Evolutionary conservation across 148 eudicot species (phyloP), one percentile per base, ranked within the genome.

Genomic region (Nepenthes mirabilis): DNA sequence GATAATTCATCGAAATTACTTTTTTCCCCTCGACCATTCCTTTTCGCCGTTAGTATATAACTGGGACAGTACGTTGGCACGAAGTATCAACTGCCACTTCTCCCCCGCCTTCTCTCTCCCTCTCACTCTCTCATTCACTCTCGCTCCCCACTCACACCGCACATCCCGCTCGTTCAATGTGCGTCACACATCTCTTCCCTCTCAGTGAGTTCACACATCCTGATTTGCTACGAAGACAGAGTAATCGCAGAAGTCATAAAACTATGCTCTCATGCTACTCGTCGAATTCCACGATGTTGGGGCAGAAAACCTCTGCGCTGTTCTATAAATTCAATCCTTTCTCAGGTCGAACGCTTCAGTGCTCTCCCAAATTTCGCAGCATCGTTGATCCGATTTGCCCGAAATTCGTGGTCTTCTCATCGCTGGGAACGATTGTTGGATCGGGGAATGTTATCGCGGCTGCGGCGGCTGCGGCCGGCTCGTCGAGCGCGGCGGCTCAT

Each of bases 401-500:
- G 1, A 67, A 63, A 62, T 75, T 81, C 57, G 66, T 64, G 1
- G 77, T 80, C 5, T 70, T 80, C 43, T 72, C 85, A 47, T 79
- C 95, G 1, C 60, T 87, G 34, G 61, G 74, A 64, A 60, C 85
- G 0, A 67, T 78, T 33, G 47, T 75, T 14, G 65, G 62, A 35
- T 58, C 81, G 14, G 87, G 79, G 5, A 78, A 77, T 65, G 74
- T 75, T 51, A 78, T 89, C 48, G 77, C 86, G 2, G 80, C 81
- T 34, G 85, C 86, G 0, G 85, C 91, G 0, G 79, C 80, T 0
- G 73, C 71, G 9, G 81, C 77, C 2, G 73, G 77, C 0, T 67
- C 86, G 0, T 69, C 88, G 0, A 67, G 80, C 10, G 33, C 66
- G 2, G 68, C 62, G 9, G 74, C 72, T 37, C 97, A 90, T 48